These are phyloP conservation scores for Mycosphaerelloides madeirae DNA, from an alignment of 2,329 filamentous ascomycete genomes.

Conservation along the genomic window DNA sequence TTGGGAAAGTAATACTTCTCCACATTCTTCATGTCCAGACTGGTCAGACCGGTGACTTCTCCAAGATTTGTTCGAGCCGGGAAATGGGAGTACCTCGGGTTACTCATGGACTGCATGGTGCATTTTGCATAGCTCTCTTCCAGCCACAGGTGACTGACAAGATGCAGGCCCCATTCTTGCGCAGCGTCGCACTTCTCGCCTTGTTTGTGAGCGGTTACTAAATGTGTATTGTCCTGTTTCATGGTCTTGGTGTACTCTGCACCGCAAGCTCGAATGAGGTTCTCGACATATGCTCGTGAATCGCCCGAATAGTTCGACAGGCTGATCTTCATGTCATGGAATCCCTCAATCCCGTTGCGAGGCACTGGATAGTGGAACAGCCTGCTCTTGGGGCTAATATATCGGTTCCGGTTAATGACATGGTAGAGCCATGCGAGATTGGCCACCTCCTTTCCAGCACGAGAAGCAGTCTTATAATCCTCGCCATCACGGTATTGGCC, in stretches of 20 bases:
- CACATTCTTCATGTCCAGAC: conserved; percentile 66
- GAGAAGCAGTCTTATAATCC: conserved; percentile 72
- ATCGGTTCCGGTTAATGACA: conserved; percentile 80
- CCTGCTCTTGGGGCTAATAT: conserved; percentile 77
- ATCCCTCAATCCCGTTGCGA: conserved; percentile 70
- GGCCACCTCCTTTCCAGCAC: conserved; percentile 74
- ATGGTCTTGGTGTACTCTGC: conserved; percentile 92
- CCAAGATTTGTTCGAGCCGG: conserved; percentile 84
- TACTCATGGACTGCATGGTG: conserved; percentile 65
- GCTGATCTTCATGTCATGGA: conserved; percentile 71
- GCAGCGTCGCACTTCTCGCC: conserved; percentile 94
- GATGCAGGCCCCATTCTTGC: conserved; percentile 82
- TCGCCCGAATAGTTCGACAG: conserved; percentile 96
- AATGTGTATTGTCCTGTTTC: conserved; percentile 90
- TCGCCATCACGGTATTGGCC: conserved; percentile 80
- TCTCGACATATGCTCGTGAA: conserved; percentile 87
- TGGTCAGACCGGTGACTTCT: conserved; percentile 86
- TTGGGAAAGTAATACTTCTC: conserved; percentile 63
- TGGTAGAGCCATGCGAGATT: conserved; percentile 93
- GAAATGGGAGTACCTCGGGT: conserved; percentile 77
- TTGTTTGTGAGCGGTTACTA: conserved; percentile 81
- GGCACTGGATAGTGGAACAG: conserved; percentile 88
- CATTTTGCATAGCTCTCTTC: conserved; percentile 96
- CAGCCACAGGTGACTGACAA: conserved; percentile 94
- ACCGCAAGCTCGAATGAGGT: conserved; percentile 76